These are phyloP conservation scores for Rosa hybrid DNA, from an alignment of 331 rosid genomes.

Conservation along the genomic window DNA sequence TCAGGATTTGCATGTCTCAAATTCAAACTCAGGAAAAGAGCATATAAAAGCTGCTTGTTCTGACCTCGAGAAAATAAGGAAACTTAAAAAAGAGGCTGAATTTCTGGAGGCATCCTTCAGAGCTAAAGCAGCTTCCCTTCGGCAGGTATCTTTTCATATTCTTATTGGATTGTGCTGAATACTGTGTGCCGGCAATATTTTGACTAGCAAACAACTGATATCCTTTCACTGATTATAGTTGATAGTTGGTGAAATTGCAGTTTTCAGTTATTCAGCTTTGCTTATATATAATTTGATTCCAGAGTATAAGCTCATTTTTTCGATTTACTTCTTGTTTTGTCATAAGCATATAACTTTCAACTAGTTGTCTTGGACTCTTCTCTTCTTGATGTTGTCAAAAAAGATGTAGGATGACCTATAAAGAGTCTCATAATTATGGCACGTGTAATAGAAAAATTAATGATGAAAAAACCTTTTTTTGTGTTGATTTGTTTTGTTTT, in stretches of 20 bases:
- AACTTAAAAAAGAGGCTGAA: constrained; percentile 95
- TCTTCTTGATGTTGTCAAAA: not conserved
- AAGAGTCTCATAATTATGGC: not conserved
- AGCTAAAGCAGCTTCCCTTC: constrained; percentile 91
- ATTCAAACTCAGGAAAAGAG: constrained; percentile 84
- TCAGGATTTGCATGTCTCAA: constrained; percentile 84
- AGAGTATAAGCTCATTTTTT: not conserved
- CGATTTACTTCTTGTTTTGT: not conserved
- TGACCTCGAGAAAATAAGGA: constrained; percentile 94
- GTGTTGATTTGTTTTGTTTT: too few species aligned
- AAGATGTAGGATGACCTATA: not conserved
- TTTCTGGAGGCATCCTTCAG: constrained; percentile 95
- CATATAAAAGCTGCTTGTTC: constrained; percentile 97
- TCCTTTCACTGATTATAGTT: not conserved
- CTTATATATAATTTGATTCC: not conserved
- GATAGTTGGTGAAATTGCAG: not conserved
- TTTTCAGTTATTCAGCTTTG: not conserved
- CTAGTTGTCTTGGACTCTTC: not conserved
- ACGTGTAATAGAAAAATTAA: not conserved
- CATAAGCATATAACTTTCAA: not conserved
- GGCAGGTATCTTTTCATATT: constrained; percentile 51
- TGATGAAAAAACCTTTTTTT: not conserved
- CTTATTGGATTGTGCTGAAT: not conserved
- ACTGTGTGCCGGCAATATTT: not conserved
- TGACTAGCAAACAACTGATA: constrained; percentile 5